These are phyloP conservation scores for Wickerhamomyces sp. DNA, from an alignment of 1,139 yeast species.

Conservation along the genomic window DNA sequence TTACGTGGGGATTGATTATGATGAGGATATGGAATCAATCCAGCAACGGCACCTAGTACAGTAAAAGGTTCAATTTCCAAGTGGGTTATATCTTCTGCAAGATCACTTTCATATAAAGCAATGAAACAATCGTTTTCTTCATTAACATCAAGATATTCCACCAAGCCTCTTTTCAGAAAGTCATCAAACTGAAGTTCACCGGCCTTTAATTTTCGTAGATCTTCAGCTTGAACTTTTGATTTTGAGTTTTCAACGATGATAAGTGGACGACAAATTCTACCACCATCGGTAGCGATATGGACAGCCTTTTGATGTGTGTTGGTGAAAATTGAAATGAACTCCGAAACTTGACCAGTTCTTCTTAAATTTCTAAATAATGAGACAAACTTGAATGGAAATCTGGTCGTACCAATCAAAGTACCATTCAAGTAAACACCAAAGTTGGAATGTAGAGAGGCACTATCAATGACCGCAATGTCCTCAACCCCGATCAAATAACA, in stretches of 20 bases:
- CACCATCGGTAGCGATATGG: conserved; percentile 98
- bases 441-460: conserved; percentile 76
- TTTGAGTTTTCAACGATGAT: conserved; percentile 74
- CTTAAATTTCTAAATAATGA: conserved; percentile 71
- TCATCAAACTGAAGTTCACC: conserved; percentile 88
- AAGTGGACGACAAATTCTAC: conserved; percentile 95
- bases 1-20: conserved; percentile 98
- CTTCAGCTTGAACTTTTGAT: conserved; percentile 68
- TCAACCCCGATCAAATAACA: conserved; percentile 89
- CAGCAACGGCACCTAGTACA: conserved; percentile 96
- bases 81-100: conserved; percentile 64
- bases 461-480: conserved; percentile 74
- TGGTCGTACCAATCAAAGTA: conserved; percentile 85
- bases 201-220: conserved; percentile 51
- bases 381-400: conserved; percentile 82
- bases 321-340: conserved; percentile 84
- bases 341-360: conserved; percentile 82
- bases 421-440: conserved; percentile 90
- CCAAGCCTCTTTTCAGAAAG: conserved; percentile 78
- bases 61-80: conserved; percentile 96
- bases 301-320: conserved; percentile 89
- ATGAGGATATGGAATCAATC: conserved; percentile 98
- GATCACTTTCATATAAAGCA: conserved; percentile 78
- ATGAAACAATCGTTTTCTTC: conserved; percentile 95
- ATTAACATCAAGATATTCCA: conserved; percentile 93